Evolutionary conservation across 306 rosid species (phyloP), one percentile per base, ranked within the genome.

Genomic region (Trifolium fragiferum): DNA sequence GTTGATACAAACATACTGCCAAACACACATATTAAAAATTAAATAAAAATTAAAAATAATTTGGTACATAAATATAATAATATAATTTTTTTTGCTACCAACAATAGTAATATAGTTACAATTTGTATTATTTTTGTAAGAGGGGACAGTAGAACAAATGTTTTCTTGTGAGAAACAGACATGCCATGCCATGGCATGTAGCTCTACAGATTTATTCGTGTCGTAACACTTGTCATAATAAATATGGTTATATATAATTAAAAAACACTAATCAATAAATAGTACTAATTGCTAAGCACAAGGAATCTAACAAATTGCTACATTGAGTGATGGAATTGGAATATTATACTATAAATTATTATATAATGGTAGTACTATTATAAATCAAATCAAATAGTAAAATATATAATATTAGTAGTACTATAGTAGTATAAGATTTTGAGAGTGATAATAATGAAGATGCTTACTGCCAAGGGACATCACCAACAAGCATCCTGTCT

Each of bases 391-490:
- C 5, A 62, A 43, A 4, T n/a, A n/a, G n/a, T n/a, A 14, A 64
- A 9, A 75, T 11, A 49, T n/a, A n/a, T 1, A 16, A 7, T 7
- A 16, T 16, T 50, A 50, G 3, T 16, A 69, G 63, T 16, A 73
- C 51, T 13, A 77, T 63, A 80, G 2, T 25, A 25, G 69, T 8
- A 21, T 65, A 65, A 65, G 10, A 40, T 66, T 7, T 66, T 7
- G 73, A 55, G 77, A 83, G 62, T 53, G 60, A 71, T 70, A 77
- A 75, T 72, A 61, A 41, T 41, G 15, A 41, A 84, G 86, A 86
- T 84, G 89, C 99, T 89, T 95, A 95, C 99, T 84, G 88, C 99
- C 99, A 95, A n/a, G 99, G 99, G 79, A 95, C 99, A 90, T 95
- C 99, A 71, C 99, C 99, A 84, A 89, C 99, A 57, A 92, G 99